A percentile compares a stretch with the other conserved stretches of the same genome.
Evolutionary conservation across 1,284 basidiomycete species (phyloP).

Genomic region (Grifola frondosa): DNA sequence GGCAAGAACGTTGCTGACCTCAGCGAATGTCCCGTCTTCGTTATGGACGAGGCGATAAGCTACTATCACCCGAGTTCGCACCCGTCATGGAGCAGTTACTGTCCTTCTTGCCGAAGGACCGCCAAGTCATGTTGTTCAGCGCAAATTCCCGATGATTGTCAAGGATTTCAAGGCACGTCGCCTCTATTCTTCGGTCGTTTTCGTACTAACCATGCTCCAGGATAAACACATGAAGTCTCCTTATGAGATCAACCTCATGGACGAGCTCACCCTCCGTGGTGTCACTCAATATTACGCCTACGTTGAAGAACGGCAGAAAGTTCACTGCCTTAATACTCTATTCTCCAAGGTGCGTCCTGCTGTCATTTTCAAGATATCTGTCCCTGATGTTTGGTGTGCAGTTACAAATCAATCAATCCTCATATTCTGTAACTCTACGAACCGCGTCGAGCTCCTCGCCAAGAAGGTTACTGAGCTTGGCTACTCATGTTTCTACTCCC

Average conservation of each 20-base stretch:
- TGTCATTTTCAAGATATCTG: not conserved
- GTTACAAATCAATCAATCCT: slow-evolving; percentile 99
- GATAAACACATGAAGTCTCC: slow-evolving; percentile 98
- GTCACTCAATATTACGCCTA: slow-evolving; percentile 99
- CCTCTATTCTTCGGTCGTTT: not conserved
- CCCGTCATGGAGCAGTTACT: slow-evolving; percentile 98
- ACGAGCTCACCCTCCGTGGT: slow-evolving; percentile 97
- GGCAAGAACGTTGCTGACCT: slow-evolving; percentile 95
- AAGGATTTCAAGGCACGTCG: slow-evolving; percentile 92
- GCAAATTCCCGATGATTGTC: slow-evolving; percentile 98
- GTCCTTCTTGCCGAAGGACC: slow-evolving; percentile 78
- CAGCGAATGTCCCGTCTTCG: slow-evolving; percentile 92
- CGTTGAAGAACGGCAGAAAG: slow-evolving; percentile 98
- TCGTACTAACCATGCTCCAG: slow-evolving; percentile 40
- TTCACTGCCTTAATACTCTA: slow-evolving; percentile 96
- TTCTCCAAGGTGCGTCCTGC: slow-evolving; percentile 79
- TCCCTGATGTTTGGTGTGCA: slow-evolving; percentile 35
- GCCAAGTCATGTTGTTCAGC: slow-evolving; percentile 99
- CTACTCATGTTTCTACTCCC: slow-evolving; percentile 99
- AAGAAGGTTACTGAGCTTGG: slow-evolving; percentile 99
- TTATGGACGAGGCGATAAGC: slow-evolving; percentile 99
- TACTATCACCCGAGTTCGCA: slow-evolving; percentile 96
- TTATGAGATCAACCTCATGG: slow-evolving; percentile 99
- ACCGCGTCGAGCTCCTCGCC: slow-evolving; percentile 97
- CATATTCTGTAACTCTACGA: slow-evolving; percentile 99